These are phyloP conservation scores for Penicillium sclerotigenum DNA, from an alignment of 2,329 filamentous ascomycete species.

Conservation along the genomic window DNA sequence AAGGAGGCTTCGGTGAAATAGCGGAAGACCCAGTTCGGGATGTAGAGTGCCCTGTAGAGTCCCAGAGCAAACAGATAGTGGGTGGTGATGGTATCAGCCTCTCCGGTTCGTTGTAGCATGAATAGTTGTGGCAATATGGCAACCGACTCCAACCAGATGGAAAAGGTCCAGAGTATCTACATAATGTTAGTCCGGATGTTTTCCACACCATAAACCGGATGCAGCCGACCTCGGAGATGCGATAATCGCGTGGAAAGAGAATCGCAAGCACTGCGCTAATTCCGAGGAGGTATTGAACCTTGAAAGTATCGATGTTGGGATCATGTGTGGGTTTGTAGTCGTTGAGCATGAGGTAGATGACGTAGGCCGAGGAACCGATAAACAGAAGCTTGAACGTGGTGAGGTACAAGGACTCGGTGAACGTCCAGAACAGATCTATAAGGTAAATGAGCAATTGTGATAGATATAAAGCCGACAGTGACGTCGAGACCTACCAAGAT, in stretches of 20 bases:
- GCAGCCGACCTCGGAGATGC: constrained; percentile 59
- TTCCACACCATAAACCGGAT: constrained; percentile 3
- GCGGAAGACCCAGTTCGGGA: constrained; percentile 96
- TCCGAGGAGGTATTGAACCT: constrained; percentile 87
- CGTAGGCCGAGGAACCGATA: constrained; percentile 85
- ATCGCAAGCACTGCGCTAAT: constrained; percentile 75
- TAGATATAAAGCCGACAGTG: not conserved
- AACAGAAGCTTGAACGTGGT: constrained; percentile 94
- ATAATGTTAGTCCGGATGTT: constrained; percentile 12
- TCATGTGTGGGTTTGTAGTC: constrained; percentile 98
- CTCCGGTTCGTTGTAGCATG: constrained; percentile 94
- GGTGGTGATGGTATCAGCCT: constrained; percentile 98
- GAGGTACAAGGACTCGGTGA: constrained; percentile 82
- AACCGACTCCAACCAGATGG: constrained; percentile 95
- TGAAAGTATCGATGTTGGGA: constrained; percentile 94
- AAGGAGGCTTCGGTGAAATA: constrained; percentile 77
- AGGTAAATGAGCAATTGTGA: not conserved
- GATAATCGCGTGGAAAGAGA: constrained; percentile 82
- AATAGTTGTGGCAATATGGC: constrained; percentile 97
- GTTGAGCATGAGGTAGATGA: constrained; percentile 95
- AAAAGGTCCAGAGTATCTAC: constrained; percentile 93
- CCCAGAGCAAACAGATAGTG: constrained; percentile 96
- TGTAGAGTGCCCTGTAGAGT: constrained; percentile 88
- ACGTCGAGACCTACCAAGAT: constrained; percentile 62
- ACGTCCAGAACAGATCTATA: constrained; percentile 76